Percentiles rank a stretch among this genome's conserved stretches.
These are phyloP conservation scores for Cruciata laevipes DNA, from an alignment of 257 asterid species.

Conservation along the genomic window DNA sequence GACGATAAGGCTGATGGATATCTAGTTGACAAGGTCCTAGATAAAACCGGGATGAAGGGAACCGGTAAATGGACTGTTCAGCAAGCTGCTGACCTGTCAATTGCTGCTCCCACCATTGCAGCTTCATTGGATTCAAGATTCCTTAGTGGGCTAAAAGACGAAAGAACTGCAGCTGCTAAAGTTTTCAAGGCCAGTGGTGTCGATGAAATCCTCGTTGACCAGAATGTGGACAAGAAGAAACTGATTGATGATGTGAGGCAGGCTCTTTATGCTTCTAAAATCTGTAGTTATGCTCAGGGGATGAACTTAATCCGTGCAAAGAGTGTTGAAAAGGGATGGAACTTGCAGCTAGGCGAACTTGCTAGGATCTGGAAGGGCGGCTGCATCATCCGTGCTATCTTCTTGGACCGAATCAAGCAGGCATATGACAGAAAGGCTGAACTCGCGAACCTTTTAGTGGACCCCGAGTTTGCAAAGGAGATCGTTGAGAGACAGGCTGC, in stretches of 20 bases:
- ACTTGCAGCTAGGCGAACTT: conserved; percentile 72
- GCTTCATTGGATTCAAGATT: conserved; percentile 91
- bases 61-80: conserved; percentile 98
- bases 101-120: conserved; percentile 94
- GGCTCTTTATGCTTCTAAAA: conserved; percentile 85
- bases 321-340: conserved; percentile 90
- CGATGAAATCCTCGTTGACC: conserved; percentile 48
- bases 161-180: conserved; percentile 72
- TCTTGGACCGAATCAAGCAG: conserved; percentile 88
- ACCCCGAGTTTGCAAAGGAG: conserved; percentile 87
- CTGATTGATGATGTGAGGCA: conserved; percentile 76
- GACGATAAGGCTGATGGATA: conserved; percentile 82
- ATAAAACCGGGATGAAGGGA: conserved; percentile 98
- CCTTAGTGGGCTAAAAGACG: conserved; percentile 92
- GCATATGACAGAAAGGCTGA: conserved; percentile 84
- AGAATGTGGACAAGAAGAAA: conserved; percentile 54
- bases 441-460: conserved; percentile 84
- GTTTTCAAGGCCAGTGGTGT: conserved; percentile 69
- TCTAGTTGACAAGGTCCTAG: conserved; percentile 86
- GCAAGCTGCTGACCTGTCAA: conserved; percentile 90
- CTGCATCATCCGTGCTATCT: conserved; percentile 88
- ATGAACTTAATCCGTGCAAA: conserved; percentile 92
- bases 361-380: conserved; percentile 99
- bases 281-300: conserved; percentile 93
- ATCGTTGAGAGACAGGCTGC: conserved; percentile 80